Evolutionary conservation across 2,329 filamentous ascomycete genomes (phyloP).

Genomic region (Calonectria ilicicola): DNA sequence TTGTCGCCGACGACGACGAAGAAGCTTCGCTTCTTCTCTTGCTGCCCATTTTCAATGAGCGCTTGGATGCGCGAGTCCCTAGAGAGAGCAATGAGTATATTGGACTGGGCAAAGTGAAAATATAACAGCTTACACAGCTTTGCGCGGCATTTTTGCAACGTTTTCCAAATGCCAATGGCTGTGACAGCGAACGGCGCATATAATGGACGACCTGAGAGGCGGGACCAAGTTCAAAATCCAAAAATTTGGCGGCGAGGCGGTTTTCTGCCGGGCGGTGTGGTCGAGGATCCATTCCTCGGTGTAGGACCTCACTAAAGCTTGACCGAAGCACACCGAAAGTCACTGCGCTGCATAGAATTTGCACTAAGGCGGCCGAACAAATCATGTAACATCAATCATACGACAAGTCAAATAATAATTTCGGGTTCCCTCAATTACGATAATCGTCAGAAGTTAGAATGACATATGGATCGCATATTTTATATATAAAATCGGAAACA

Average conservation of each 20-base stretch:
- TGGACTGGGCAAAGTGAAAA: rapidly evolving
- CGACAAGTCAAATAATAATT: neutral
- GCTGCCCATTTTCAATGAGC: conserved; percentile 90
- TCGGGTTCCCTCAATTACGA: neutral
- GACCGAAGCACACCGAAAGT: conserved; percentile 1
- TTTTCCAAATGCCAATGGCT: conserved; percentile 42
- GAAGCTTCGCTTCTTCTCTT: conserved; percentile 98
- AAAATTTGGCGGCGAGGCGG: conserved; percentile 52
- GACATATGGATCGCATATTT: neutral
- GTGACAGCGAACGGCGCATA: conserved; percentile 45
- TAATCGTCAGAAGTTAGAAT: too few relatives aligned
- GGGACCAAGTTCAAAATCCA: conserved; percentile 46
- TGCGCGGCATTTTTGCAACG: conserved; percentile 66
- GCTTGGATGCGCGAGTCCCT: conserved; percentile 92
- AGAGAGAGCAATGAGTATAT: conserved; percentile 23
- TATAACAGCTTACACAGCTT: conserved; percentile 59
- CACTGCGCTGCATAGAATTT: too few relatives aligned
- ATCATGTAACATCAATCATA: neutral
- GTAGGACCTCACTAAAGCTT: too few relatives aligned
- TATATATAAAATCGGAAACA: neutral
- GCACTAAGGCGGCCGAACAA: neutral
- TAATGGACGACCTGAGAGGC: conserved; percentile 39
- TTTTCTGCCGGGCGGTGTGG: conserved; percentile 56
- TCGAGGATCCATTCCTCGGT: neutral
- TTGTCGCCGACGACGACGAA: conserved; percentile 94